Evolutionary conservation across 2,329 filamentous ascomycete species (phyloP).

Genomic region (Leptographium flavum): DNA sequence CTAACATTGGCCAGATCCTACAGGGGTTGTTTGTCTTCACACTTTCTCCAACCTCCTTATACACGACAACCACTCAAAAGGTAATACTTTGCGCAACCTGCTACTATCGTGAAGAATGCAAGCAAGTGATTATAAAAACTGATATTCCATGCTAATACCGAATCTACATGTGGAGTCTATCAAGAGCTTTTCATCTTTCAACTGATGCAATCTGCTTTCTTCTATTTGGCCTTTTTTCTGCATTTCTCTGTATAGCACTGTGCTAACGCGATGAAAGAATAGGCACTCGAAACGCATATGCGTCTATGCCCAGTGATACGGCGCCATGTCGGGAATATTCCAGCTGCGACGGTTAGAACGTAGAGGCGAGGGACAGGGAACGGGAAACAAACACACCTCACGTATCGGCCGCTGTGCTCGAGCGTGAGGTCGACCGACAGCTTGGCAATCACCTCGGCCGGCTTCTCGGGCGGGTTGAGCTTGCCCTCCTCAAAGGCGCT

Average conservation of each 20-base stretch:
- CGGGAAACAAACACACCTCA: constrained; percentile 32
- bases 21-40: background rate
- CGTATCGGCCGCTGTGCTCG: constrained; percentile 61
- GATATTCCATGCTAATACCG: constrained; percentile 69
- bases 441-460: constrained; percentile 73
- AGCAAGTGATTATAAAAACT: constrained; percentile 47
- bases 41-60: background rate
- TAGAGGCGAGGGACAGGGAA: background rate
- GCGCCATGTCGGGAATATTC: constrained; percentile 36
- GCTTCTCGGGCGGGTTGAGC: constrained; percentile 68
- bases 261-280: constrained; percentile 9
- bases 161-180: constrained; percentile 51
- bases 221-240: constrained; percentile 5
- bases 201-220: constrained; percentile 40
- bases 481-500: constrained; percentile 55
- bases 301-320: constrained; percentile 18
- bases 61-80: background rate
- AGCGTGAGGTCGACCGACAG: constrained; percentile 51
- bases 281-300: background rate
- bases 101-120: constrained; percentile 1
- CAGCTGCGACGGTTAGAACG: constrained; percentile 24
- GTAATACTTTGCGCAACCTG: constrained; percentile 5
- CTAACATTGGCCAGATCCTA: background rate
- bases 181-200: constrained; percentile 73
- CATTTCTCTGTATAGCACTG: constrained; percentile 1